Base-by-base conservation (phyloP, 352 stramenopile genomes). In the Phytopythium kandeliae region DNA sequence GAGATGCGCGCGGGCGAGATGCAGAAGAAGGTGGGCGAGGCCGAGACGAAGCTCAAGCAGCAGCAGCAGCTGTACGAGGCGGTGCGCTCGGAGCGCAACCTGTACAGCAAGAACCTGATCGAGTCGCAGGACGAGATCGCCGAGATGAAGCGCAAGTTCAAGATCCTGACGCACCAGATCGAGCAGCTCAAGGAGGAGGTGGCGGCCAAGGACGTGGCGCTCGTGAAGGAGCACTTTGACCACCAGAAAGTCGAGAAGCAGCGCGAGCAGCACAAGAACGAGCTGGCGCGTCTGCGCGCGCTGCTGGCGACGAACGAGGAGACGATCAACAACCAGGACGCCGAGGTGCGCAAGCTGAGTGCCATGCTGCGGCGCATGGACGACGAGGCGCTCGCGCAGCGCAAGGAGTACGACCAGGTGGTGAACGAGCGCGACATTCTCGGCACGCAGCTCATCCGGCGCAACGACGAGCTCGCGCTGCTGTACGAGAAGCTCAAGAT, bases 401-500 rank as follows among this genome's bases (percentile, higher is more conserved):
- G 81, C 37, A 98, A 98, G 65, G 95, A 98, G 67, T 98, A 97
- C 62, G 91, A 98, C 65, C 86, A 97, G 57, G 85, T 98, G 33
- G 96, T 98, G 41, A 97, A 97, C 60, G 96, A 99, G 67, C 83
- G 95, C 22, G 95, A 99, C 63, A 98, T 98, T 48, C 75, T 98
- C 24, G 95, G 95, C 30, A 98, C 93, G 40, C 95, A 98, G 65
- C 79, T 99, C 19, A 98, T 98, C 44, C 85, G 94, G 4, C 86
- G 95, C 41, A 98, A 98, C 60, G 92, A 98, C 59, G 96, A 99
- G 65, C 69, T 99, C 5, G 90, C 92, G n/a, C 70, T 98, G 34
- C 63, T 99, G 17, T 98, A 98, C 63, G 96, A 99, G 67, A 98
- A 98, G 65, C 87, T 98, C 44, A 98, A 98, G 70, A 97, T 99